These are phyloP conservation scores for Penicillium griseofulvum DNA, from an alignment of 2,329 filamentous ascomycete genomes.

Conservation along the genomic window DNA sequence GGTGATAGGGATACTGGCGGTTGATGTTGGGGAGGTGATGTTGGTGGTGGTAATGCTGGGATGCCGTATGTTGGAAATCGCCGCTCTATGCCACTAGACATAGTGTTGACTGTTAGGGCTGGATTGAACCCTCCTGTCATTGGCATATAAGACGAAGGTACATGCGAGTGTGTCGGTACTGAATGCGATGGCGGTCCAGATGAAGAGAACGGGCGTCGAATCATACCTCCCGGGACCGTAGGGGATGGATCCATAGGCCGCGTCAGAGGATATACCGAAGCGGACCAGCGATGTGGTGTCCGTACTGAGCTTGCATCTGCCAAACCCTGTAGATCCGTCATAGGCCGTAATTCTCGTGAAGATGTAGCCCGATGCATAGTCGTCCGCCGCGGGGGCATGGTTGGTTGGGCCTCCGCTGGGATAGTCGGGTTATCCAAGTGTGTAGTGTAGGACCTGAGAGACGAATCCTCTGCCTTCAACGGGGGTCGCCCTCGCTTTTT, in stretches of 20 bases:
- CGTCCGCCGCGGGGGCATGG: slow-evolving; percentile 22
- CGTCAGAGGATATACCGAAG: slow-evolving; percentile 29
- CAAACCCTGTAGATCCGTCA: slow-evolving; percentile 38
- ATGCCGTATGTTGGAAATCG: slow-evolving; percentile 28
- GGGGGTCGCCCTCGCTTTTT: slow-evolving; percentile 48
- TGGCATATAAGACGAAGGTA: slow-evolving; percentile 27
- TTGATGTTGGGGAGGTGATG: slow-evolving; percentile 36
- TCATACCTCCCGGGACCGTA: slow-evolving; percentile 23
- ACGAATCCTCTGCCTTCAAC: slow-evolving; percentile 43
- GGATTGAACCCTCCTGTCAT: slow-evolving; percentile 29
- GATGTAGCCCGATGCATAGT: slow-evolving; percentile 35
- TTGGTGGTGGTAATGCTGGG: slow-evolving; percentile 28
- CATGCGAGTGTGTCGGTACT: slow-evolving; percentile 23
- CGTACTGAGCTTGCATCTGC: slow-evolving; percentile 18
- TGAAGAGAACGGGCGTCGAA: slow-evolving; percentile 35
- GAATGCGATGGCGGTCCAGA: slow-evolving; percentile 29
- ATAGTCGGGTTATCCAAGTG: slow-evolving; percentile 28
- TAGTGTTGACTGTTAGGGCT: slow-evolving; percentile 19
- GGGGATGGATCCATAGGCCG: slow-evolving; percentile 29
- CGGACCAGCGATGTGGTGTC: slow-evolving; percentile 33
- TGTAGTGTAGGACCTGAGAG: slow-evolving; percentile 31
- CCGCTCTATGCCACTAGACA: slow-evolving; percentile 25
- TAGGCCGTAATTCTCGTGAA: slow-evolving; percentile 39
- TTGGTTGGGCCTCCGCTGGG: slow-evolving; percentile 27
- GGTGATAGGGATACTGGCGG: slow-evolving; percentile 25